A percentile compares a stretch with the other conserved stretches of the same genome.
phyloP scores from a whole-genome alignment of 352 stramenopile species.

The Phytophthora pseudosyringae region DNA sequence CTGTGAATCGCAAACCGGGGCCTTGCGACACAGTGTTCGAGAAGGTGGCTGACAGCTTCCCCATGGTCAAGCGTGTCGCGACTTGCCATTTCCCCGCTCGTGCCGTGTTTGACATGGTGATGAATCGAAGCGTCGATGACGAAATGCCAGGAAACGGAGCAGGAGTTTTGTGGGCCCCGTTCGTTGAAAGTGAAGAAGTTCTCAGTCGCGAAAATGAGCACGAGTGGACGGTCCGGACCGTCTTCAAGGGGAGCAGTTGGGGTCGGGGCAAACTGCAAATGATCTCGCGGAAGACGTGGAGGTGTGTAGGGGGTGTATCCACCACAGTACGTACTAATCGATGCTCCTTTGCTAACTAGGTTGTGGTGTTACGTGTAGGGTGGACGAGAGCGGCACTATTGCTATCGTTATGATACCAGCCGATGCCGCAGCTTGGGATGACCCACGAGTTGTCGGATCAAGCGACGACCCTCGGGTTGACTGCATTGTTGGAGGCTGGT shows the following conservation, averaged over 20 bases:
- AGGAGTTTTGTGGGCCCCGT: slow-evolving; percentile 40
- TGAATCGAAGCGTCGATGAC: slow-evolving; percentile 41
- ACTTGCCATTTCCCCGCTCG: slow-evolving; percentile 70
- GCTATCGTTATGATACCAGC: slow-evolving; percentile 73
- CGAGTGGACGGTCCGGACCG: slow-evolving; percentile 61
- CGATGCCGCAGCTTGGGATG: slow-evolving; percentile 41
- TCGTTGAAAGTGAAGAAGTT: slow-evolving; percentile 58
- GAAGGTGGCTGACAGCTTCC: slow-evolving; percentile 63
- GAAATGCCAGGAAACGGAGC: slow-evolving; percentile 19
- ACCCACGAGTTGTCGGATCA: slow-evolving; percentile 15
- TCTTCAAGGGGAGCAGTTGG: slow-evolving; percentile 61
- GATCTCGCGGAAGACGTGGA: slow-evolving; percentile 73
- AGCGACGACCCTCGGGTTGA: slow-evolving; percentile 44
- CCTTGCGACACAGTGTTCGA: slow-evolving; percentile 64
- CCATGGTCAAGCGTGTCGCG: slow-evolving; percentile 69
- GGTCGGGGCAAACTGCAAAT: slow-evolving; percentile 49
- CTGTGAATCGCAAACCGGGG: slow-evolving; percentile 35
- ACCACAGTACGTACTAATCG: not conserved
- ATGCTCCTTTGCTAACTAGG: not conserved
- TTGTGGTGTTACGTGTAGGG: slow-evolving; percentile 33
- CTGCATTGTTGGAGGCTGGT: slow-evolving; percentile 71
- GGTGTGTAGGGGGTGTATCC: no score
- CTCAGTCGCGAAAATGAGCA: slow-evolving; percentile 54
- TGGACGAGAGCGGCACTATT: slow-evolving; percentile 73
- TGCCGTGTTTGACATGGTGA: slow-evolving; percentile 77